Evolutionary conservation across 164 flowering plant species (phyloP).

Genomic region (Stephania cephalantha): DNA sequence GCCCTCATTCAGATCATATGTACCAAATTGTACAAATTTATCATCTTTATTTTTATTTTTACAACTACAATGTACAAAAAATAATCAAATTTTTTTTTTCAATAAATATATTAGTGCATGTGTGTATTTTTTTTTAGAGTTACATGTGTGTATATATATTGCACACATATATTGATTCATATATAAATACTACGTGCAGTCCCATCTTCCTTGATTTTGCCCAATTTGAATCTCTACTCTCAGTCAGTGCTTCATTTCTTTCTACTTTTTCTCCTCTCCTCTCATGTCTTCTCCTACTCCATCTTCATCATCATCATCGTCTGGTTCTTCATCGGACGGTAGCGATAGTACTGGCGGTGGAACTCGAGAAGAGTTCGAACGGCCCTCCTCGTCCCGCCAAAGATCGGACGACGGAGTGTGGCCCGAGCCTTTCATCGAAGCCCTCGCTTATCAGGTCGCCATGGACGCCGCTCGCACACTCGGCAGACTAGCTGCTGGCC

Average conservation of each 20-base stretch:
- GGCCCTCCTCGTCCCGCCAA: slow-evolving; percentile 46
- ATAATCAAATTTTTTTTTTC: background rate
- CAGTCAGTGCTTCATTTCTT: background rate
- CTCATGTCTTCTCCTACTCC: slow-evolving; percentile 27
- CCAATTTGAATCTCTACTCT: background rate
- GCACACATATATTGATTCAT: background rate
- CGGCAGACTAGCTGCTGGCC: slow-evolving; percentile 63
- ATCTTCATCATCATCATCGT: slow-evolving; percentile 14
- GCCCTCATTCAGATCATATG: slow-evolving; percentile 12
- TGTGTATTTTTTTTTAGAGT: no score
- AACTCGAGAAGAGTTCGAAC: slow-evolving; percentile 26
- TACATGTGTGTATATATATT: background rate
- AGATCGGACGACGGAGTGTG: slow-evolving; percentile 49
- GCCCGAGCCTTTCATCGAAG: slow-evolving; percentile 86
- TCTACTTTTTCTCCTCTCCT: background rate
- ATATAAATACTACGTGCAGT: background rate
- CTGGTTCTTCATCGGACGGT: slow-evolving; percentile 10
- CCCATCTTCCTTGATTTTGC: background rate
- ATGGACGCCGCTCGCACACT: slow-evolving; percentile 38
- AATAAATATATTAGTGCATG: background rate
- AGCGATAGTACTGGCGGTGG: background rate
- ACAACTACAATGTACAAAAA: background rate
- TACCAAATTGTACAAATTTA: background rate
- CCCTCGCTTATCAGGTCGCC: slow-evolving; percentile 64
- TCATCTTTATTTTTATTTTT: background rate